These are phyloP conservation scores for Withania somnifera DNA, from an alignment of 305 asterid genomes.

Conservation along the genomic window DNA sequence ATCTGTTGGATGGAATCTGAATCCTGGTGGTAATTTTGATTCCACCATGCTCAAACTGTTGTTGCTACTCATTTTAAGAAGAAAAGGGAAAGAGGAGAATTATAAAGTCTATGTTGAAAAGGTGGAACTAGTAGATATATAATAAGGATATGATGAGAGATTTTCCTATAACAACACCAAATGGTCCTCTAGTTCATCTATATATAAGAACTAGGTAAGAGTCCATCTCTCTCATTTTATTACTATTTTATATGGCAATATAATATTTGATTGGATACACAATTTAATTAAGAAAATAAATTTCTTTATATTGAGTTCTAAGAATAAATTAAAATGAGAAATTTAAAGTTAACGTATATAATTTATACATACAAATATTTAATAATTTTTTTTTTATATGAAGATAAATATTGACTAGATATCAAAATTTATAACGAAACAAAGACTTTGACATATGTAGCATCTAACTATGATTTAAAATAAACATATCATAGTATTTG, in stretches of 20 bases:
- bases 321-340: too few species aligned
- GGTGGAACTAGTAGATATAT: background rate
- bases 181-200: background rate
- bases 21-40: conserved; percentile 81
- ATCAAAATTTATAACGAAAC: background rate
- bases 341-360: too few species aligned
- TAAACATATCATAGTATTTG: background rate
- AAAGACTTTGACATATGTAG: background rate
- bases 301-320: too few species aligned
- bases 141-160: background rate
- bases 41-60: conserved; percentile 59
- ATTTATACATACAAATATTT: too few species aligned
- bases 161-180: background rate
- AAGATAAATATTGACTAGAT: background rate
- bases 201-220: background rate
- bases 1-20: conserved; percentile 77
- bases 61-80: conserved; percentile 23
- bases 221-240: too few species aligned
- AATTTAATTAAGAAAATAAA: too few species aligned
- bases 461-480: background rate
- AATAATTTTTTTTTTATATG: too few species aligned
- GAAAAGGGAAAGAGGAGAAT: background rate
- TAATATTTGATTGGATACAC: too few species aligned
- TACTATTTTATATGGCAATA: too few species aligned
- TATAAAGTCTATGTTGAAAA: background rate